These are phyloP conservation scores for Kalaharituber pfeilii DNA, from an alignment of 2,329 filamentous ascomycete species.

Conservation along the genomic window DNA sequence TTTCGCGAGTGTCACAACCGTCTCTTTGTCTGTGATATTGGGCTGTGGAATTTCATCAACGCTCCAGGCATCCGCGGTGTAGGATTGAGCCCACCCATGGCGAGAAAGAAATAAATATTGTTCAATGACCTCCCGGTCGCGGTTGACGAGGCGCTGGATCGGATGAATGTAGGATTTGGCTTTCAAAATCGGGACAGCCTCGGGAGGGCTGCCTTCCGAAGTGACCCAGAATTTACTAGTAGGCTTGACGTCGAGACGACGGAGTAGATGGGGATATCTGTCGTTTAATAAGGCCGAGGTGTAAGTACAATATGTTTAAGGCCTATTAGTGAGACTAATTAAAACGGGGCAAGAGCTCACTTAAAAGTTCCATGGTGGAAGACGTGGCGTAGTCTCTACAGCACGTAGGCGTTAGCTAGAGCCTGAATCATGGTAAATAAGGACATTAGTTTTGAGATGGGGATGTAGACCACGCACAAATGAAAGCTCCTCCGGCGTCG, in stretches of 20 bases:
- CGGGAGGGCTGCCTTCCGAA: slow-evolving; percentile 39
- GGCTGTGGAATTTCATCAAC: slow-evolving; percentile 62
- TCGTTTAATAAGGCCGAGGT: too few species aligned
- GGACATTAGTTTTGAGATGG: slow-evolving; percentile 19
- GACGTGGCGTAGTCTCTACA: slow-evolving; percentile 52
- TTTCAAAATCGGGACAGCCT: slow-evolving; percentile 37
- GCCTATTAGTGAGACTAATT: background rate
- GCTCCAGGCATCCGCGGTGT: slow-evolving; percentile 50
- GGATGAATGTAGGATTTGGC: slow-evolving; percentile 46
- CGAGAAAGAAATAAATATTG: slow-evolving; percentile 58
- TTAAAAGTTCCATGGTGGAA: slow-evolving; percentile 74
- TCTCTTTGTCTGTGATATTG: slow-evolving; percentile 69
- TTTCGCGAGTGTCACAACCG: slow-evolving; percentile 63
- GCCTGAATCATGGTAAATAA: too few species aligned
- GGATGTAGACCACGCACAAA: background rate
- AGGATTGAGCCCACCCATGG: slow-evolving; percentile 46
- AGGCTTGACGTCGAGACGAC: slow-evolving; percentile 51
- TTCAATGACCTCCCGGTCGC: slow-evolving; percentile 59
- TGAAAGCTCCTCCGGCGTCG: slow-evolving; percentile 20
- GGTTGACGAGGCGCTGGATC: slow-evolving; percentile 68
- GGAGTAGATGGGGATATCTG: slow-evolving; percentile 56
- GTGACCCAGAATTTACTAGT: slow-evolving; percentile 46
- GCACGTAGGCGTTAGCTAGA: background rate
- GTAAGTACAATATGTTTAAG: too few species aligned
- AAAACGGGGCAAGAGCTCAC: slow-evolving; percentile 3